phyloP scores from a whole-genome alignment of 352 stramenopile species.

The Pythium coloratum region DNA sequence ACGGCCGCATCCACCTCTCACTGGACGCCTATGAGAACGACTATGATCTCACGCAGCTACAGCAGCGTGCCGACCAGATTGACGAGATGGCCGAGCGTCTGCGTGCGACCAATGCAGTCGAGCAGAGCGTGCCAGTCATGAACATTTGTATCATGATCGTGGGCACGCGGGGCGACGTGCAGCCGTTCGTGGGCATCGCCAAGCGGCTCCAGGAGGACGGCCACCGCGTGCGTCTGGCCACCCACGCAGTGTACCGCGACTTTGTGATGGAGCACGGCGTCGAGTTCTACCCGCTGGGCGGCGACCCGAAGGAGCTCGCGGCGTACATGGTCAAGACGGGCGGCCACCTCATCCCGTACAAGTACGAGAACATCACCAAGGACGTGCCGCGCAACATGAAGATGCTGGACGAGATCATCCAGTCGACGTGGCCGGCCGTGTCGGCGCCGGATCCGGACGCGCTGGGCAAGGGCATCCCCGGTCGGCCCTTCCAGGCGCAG shows the following conservation, averaged over 20 bases:
- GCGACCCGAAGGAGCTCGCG: slow-evolving; percentile 70
- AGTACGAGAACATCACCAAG: slow-evolving; percentile 46
- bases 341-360: slow-evolving; percentile 69
- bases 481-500: slow-evolving; percentile 78
- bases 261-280: slow-evolving; percentile 75
- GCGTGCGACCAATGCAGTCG: background rate
- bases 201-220: slow-evolving; percentile 80
- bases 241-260: slow-evolving; percentile 86
- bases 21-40: too few relatives aligned
- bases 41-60: too few relatives aligned
- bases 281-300: slow-evolving; percentile 78
- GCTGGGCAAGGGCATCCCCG: slow-evolving; percentile 37
- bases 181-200: slow-evolving; percentile 86
- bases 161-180: slow-evolving; percentile 85
- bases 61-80: too few relatives aligned
- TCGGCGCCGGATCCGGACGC: slow-evolving; percentile 66
- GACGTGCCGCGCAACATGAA: slow-evolving; percentile 79
- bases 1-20: too few relatives aligned
- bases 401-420: slow-evolving; percentile 91
- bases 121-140: slow-evolving; percentile 45
- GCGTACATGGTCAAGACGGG: slow-evolving; percentile 92
- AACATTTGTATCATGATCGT: slow-evolving; percentile 91
- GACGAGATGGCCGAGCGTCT: too few relatives aligned
- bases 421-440: slow-evolving; percentile 76
- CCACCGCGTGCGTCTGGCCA: slow-evolving; percentile 91